Evolutionary conservation across 2,329 filamentous ascomycete genomes (phyloP).

Genomic region (Aspergillus quadricinctus): DNA sequence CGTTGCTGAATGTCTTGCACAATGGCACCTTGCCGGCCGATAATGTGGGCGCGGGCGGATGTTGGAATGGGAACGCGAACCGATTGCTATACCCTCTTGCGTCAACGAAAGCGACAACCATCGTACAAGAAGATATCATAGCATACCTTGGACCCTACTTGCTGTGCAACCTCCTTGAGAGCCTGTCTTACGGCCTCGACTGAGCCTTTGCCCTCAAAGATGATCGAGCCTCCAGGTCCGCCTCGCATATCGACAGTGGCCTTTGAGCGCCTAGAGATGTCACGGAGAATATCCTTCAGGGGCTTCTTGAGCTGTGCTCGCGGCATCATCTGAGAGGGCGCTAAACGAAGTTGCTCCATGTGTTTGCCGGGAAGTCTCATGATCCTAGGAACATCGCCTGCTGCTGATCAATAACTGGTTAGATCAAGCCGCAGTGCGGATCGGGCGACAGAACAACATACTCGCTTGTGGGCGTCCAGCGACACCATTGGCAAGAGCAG

Average conservation of each 20-base stretch:
- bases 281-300: slow-evolving; percentile 76
- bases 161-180: slow-evolving; percentile 80
- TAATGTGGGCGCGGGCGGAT: slow-evolving; percentile 82
- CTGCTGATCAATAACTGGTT: slow-evolving; percentile 26
- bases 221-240: slow-evolving; percentile 66
- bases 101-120: slow-evolving; percentile 1
- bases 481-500: slow-evolving; percentile 43
- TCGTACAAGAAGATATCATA: neutral
- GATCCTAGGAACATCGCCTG: slow-evolving; percentile 45
- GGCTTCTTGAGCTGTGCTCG: slow-evolving; percentile 77
- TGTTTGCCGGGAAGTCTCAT: slow-evolving; percentile 80
- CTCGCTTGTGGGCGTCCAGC: slow-evolving; percentile 52
- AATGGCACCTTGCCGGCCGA: slow-evolving; percentile 83
- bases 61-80: slow-evolving; percentile 76
- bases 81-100: slow-evolving; percentile 48
- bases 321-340: slow-evolving; percentile 71
- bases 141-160: slow-evolving; percentile 78
- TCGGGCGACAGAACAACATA: slow-evolving; percentile 32
- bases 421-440: slow-evolving; percentile 28
- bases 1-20: slow-evolving; percentile 87
- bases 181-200: slow-evolving; percentile 81
- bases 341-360: slow-evolving; percentile 69
- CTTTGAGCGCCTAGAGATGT: slow-evolving; percentile 88
- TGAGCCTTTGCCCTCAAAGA: slow-evolving; percentile 81
- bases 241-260: slow-evolving; percentile 75